Evolutionary conservation across 768 basidiomycete genomes (phyloP).

Genomic region (Phylloporus rhodoxanthus): DNA sequence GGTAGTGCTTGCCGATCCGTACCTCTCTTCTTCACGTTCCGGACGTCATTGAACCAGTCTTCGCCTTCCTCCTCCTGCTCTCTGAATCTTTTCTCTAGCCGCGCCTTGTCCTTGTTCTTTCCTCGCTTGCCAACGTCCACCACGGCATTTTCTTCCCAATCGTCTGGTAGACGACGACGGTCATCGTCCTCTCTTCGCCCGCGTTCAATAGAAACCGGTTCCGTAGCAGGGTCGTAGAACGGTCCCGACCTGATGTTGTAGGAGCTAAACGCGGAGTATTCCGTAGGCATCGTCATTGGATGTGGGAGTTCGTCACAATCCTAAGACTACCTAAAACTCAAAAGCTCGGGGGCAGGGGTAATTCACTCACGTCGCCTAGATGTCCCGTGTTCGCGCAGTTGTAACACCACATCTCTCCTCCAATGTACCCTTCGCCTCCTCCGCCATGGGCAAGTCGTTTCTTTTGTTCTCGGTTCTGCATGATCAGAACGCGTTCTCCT

Average conservation of each 20-base stretch:
- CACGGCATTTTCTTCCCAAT: slow-evolving; percentile 44
- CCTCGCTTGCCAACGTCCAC: slow-evolving; percentile 62
- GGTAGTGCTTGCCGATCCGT: slow-evolving; percentile 11
- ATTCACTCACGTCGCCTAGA: slow-evolving; percentile 65
- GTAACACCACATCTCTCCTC: slow-evolving; percentile 72
- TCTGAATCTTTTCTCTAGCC: slow-evolving; percentile 46
- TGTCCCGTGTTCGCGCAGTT: slow-evolving; percentile 72
- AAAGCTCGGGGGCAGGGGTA: neutral
- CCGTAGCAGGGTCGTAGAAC: slow-evolving; percentile 46
- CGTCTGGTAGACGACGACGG: slow-evolving; percentile 31
- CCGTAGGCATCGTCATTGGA: slow-evolving; percentile 38
- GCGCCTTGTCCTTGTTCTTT: slow-evolving; percentile 53
- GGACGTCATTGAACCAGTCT: slow-evolving; percentile 59
- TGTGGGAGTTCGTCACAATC: slow-evolving; percentile 51
- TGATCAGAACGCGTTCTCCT: slow-evolving; percentile 41
- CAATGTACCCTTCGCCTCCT: slow-evolving; percentile 78
- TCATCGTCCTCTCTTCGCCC: slow-evolving; percentile 29
- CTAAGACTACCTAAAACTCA: slow-evolving; percentile 30
- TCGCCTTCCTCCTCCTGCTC: slow-evolving; percentile 51
- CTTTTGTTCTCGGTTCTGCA: slow-evolving; percentile 45
- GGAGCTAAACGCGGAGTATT: slow-evolving; percentile 63
- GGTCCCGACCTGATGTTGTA: slow-evolving; percentile 61
- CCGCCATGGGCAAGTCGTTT: slow-evolving; percentile 48
- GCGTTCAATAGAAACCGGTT: slow-evolving; percentile 30
- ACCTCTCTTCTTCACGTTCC: slow-evolving; percentile 28